Base-by-base conservation (phyloP, 495 filamentous ascomycete species). In the Penicillium fimorum region DNA sequence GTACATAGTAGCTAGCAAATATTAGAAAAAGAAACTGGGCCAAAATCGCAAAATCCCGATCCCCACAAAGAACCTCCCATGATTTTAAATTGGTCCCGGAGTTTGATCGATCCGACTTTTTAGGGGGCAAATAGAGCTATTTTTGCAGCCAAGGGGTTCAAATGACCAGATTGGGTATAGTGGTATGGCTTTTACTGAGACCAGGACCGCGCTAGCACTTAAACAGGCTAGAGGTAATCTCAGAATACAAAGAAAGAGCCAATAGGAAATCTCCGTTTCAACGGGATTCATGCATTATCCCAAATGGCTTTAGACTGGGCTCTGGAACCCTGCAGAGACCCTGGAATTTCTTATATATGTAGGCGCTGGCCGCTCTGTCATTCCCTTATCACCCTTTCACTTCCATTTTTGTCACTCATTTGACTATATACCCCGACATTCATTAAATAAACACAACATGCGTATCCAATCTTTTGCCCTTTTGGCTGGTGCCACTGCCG, bases 391-490 rank as follows among this genome's bases (percentile, higher is more conserved):
- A 27, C 5, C 25, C 0, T 27, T 27, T 27, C 25, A 27, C 25
- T 27, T 27, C 25, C 25, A 49, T 22, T 22, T 24, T 3, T 22
- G 50, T 43, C 40, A 18, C 29, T 53, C 29, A 18, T 35, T 44
- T 35, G 25, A 44, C 38, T 10, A 27, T 27, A 25, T 27, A 25
- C 25, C 29, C 22, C 24, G 15, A 53, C 50, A 35, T 25, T 35
- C 30, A 5, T 43, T 53, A 53, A 44, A 37, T 37, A 1, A 29
- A 29, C 22, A 15, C 43, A 53, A 29, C 2, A 62, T 62, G 59
- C 55, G 35, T 29, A 17, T 55, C 41, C 51, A 55, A 40, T 62
- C 59, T 41, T 35, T 62, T 22, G 55, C 50, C 43, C 25, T 62
- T 7, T 32, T 62, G 38, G 59, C 47, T 25, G 55, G 59, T 9